A percentile compares a stretch with the other conserved stretches of the same genome.
Evolutionary conservation across 345 rosid species (phyloP).

Genomic region (Sisymbrium irio): DNA sequence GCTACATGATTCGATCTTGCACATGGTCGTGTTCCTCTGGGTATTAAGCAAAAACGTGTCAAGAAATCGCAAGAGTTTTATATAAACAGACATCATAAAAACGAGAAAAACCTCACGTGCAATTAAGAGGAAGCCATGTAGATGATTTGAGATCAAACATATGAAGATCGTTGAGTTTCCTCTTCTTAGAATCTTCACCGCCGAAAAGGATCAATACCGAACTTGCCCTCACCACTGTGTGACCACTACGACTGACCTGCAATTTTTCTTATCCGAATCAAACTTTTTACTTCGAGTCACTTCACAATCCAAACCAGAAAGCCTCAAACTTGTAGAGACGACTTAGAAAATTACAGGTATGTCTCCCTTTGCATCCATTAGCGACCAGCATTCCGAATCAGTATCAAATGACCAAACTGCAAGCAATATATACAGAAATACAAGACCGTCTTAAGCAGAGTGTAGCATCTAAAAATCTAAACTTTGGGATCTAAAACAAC

Average conservation of each 20-base stretch:
- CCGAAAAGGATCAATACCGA: constrained; percentile 81
- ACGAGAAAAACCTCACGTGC: constrained; percentile 64
- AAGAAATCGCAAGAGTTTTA: constrained; percentile 1
- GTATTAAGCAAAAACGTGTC: not conserved
- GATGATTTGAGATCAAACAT: constrained; percentile 95
- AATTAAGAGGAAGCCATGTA: constrained; percentile 95
- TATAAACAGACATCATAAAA: not conserved
- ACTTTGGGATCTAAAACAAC: not conserved
- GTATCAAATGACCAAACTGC: constrained; percentile 93
- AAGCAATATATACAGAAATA: constrained; percentile 4
- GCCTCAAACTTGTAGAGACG: not conserved
- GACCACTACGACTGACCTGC: constrained; percentile 91
- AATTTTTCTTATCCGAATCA: not conserved
- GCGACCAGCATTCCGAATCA: constrained; percentile 88
- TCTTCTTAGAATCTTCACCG: constrained; percentile 89
- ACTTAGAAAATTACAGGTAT: constrained; percentile 55
- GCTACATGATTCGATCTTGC: constrained; percentile 89
- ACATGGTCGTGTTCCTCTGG: constrained; percentile 87
- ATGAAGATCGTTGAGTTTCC: constrained; percentile 87
- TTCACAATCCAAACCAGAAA: not conserved
- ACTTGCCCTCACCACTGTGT: constrained; percentile 83
- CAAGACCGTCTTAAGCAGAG: constrained; percentile 19
- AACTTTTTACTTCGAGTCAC: not conserved
- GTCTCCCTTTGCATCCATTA: constrained; percentile 95
- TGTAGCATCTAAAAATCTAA: not conserved